These are phyloP conservation scores for Chrysochromulina parva DNA, from an alignment of 78 protist species.

Conservation along the genomic window DNA sequence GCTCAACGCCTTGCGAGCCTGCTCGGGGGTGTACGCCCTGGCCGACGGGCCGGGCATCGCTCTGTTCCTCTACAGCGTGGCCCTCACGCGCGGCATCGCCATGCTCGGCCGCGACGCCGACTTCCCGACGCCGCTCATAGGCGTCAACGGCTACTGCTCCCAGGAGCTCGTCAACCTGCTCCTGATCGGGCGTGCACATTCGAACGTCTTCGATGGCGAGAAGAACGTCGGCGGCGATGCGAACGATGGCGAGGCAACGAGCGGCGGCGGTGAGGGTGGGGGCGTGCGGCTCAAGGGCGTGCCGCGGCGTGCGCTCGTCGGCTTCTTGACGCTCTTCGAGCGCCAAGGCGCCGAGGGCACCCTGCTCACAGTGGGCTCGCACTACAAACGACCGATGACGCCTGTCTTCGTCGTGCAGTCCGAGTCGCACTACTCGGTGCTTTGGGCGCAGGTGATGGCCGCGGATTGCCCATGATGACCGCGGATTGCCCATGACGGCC, in stretches of 20 bases:
- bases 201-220: conserved; percentile 58
- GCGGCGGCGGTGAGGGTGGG: too few relatives aligned
- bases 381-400: neutral
- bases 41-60: neutral
- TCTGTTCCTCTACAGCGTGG: neutral
- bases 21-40: neutral
- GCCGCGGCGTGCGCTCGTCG: neutral
- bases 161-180: conserved; percentile 65
- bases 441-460: neutral
- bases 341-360: neutral
- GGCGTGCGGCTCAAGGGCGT: too few relatives aligned
- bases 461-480: neutral
- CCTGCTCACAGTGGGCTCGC: neutral
- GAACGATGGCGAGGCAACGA: too few relatives aligned
- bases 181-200: conserved; percentile 40
- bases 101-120: conserved; percentile 14
- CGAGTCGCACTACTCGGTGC: conserved; percentile 45
- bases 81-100: conserved; percentile 28
- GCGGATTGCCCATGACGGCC: too few relatives aligned
- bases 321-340: conserved; percentile 54
- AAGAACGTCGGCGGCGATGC: neutral
- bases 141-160: conserved; percentile 38
- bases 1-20: neutral
- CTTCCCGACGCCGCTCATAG: conserved; percentile 18
- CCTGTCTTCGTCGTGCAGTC: conserved; percentile 25